Base-by-base conservation (phyloP, 768 basidiomycete species). In the Naganishia friedmannii region DNA sequence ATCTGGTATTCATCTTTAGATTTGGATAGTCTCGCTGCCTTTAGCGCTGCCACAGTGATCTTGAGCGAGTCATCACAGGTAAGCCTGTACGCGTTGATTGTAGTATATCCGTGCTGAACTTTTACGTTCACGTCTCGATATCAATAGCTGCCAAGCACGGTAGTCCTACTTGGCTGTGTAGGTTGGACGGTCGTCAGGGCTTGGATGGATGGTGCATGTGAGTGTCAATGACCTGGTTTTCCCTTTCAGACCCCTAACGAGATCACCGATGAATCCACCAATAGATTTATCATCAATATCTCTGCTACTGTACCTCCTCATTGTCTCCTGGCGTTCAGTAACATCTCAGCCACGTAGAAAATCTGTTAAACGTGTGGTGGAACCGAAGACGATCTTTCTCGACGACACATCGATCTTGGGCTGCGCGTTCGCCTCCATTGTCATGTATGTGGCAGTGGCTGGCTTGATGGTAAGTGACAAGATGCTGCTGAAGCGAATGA, bases 261-360 rank as follows among this genome's bases (percentile, higher is more conserved):
- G 12, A 32, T 58, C 29, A 19, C 34, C 10, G 34, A 63, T n/a
- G 1, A 15, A 28, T 13, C 32, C 9, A 6, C 34, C 15, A 23
- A 12, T 10, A 58, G 57, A 13, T 6, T 3, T 63, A 12, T 63
- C 60, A 15, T 39, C 60, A 28, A 45, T 45, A 45, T 45, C 60
- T 5, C 60, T 63, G 9, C 6, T 23, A 10, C 37, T 63, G 39
- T 63, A 63, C 26, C 42, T 63, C 21, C 7, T 63, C 39, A 63
- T 63, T 23, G 7, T 63, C 26, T 63, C 39, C n/a, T 63, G 60
- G 60, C 60, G 60, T 21, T 63, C 60, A n/a, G 60, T 42, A 6
- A 63, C 60, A n/a, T 63, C 60, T 26, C 60, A 63, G 19, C 60
- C 60, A 19, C 60, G 23, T 26, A 42, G 5, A 21, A 63, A 63